Base-by-base conservation (phyloP, 192 early-diverging fungal species). In the Hyaloraphidium curvatum region DNA sequence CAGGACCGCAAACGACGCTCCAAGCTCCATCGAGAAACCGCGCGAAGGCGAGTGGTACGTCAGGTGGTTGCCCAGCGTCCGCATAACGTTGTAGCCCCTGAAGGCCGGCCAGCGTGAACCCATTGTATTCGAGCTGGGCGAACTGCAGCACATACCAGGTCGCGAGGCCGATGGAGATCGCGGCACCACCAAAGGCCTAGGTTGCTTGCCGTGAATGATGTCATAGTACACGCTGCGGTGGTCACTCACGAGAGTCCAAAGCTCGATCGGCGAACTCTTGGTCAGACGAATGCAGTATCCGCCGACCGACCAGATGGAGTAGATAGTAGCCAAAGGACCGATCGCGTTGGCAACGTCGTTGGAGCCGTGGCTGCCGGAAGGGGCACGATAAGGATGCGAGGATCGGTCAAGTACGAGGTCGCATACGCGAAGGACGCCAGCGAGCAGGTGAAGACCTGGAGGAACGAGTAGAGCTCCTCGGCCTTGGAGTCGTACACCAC, bases 341-440 rank as follows among this genome's bases (percentile, higher is more conserved):
- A 84, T 76, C 17, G 86, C 86, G 59, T 89, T 87, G 58, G 84
- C 75, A 25, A 88, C 82, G 66, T 89, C 84, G 69, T 89, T 89
- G 55, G 78, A 76, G 39, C 85, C 83, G 67, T 89, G 85, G 21
- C n/a, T n/a, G n/a, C n/a, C n/a, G n/a, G n/a, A n/a, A n/a, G n/a
- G n/a, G n/a, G n/a, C n/a, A n/a, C n/a, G n/a, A n/a, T n/a, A n/a
- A n/a, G n/a, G n/a, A n/a, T n/a, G n/a, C n/a, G n/a, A n/a, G n/a
- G n/a, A n/a, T n/a, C n/a, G n/a, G n/a, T n/a, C n/a, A n/a, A n/a
- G n/a, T n/a, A n/a, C n/a, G n/a, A n/a, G n/a, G n/a, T n/a, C n/a
- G n/a, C n/a, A n/a, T n/a, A n/a, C n/a, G 82, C 75, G 64, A 87
- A 88, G 55, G 84, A 86, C 21, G 85, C 80, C 28, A 86, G 78